Conservation (phyloP, 257 asterid genomes). For the Coffea canephora region DNA sequence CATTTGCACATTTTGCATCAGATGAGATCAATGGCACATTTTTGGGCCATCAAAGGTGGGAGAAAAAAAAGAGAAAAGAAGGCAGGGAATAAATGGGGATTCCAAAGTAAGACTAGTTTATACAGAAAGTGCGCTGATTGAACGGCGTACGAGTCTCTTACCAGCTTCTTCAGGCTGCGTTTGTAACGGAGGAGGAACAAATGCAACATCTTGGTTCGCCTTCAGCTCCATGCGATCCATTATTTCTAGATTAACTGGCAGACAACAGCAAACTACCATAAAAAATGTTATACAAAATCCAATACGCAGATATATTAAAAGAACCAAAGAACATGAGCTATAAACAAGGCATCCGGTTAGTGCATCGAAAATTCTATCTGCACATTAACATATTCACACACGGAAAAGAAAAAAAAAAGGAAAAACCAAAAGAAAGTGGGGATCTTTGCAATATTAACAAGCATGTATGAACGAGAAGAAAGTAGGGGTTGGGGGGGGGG, state of each 20-base stretch:
- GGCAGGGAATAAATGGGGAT: neutral
- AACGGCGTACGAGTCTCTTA: slow-evolving; percentile 9
- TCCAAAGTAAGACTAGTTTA: neutral
- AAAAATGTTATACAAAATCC: neutral
- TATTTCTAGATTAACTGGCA: neutral
- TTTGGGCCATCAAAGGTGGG: neutral
- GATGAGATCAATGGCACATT: slow-evolving; percentile 1
- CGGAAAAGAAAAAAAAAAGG: too few species aligned
- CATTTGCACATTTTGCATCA: slow-evolving; percentile 6
- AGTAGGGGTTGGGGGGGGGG: too few species aligned
- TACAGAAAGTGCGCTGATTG: neutral
- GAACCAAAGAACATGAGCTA: neutral
- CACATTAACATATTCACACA: too few species aligned
- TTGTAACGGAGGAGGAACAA: slow-evolving; percentile 20
- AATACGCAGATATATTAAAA: neutral
- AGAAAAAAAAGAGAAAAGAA: neutral
- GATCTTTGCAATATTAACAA: too few species aligned
- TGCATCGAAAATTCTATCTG: too few species aligned
- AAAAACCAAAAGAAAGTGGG: too few species aligned
- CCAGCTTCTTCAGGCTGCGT: slow-evolving; percentile 32
- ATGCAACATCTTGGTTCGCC: slow-evolving; percentile 23
- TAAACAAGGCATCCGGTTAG: too few species aligned
- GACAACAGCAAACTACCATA: neutral
- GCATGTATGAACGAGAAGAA: too few species aligned
- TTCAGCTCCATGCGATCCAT: slow-evolving; percentile 19